A percentile compares a stretch with the other conserved stretches of the same genome.
Evolutionary conservation across 2,329 filamentous ascomycete genomes (phyloP).

Genomic region (Beauveria bassiana): DNA sequence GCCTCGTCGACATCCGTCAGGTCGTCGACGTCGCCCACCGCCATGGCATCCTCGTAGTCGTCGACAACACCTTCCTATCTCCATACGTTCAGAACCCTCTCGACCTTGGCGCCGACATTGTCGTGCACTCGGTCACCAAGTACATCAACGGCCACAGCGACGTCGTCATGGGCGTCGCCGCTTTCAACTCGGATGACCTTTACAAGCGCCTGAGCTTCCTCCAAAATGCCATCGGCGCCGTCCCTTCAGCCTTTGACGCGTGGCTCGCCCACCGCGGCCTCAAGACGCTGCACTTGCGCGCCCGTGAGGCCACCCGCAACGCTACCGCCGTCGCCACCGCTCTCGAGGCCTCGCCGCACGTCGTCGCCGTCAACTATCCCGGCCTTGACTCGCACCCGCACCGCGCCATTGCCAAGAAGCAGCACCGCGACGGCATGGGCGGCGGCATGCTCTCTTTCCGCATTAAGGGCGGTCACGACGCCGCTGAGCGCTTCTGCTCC

Average conservation of each 20-base stretch:
- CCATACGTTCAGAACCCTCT: conserved; percentile 97
- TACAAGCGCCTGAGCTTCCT: conserved; percentile 76
- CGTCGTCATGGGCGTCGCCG: conserved; percentile 94
- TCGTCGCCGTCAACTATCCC: conserved; percentile 91
- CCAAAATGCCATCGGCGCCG: conserved; percentile 94
- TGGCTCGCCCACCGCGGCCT: conserved; percentile 96
- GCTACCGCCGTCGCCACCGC: conserved; percentile 68
- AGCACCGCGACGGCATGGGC: conserved; percentile 90
- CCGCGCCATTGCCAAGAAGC: conserved; percentile 73
- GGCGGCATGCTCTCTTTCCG: conserved; percentile 98
- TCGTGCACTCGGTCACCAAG: conserved; percentile 95
- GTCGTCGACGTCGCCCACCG: conserved; percentile 77
- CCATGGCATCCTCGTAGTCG: conserved; percentile 89
- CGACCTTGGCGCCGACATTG: conserved; percentile 90
- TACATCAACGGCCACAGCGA: conserved; percentile 98
- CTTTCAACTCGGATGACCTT: conserved; percentile 81
- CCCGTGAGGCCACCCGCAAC: conserved; percentile 75
- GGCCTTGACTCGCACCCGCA: conserved; percentile 84
- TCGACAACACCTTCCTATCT: conserved; percentile 97
- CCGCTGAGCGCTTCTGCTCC: conserved; percentile 89
- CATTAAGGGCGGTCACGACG: conserved; percentile 75
- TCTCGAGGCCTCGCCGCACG: conserved; percentile 71
- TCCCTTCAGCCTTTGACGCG: conserved; percentile 91
- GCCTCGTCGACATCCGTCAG: conserved; percentile 84
- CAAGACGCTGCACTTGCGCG: conserved; percentile 92